Percentiles rank a stretch among this genome's conserved stretches.
Evolutionary conservation across 129 eudicot genomes (phyloP).

Genomic region (Cynara cardunculus): DNA sequence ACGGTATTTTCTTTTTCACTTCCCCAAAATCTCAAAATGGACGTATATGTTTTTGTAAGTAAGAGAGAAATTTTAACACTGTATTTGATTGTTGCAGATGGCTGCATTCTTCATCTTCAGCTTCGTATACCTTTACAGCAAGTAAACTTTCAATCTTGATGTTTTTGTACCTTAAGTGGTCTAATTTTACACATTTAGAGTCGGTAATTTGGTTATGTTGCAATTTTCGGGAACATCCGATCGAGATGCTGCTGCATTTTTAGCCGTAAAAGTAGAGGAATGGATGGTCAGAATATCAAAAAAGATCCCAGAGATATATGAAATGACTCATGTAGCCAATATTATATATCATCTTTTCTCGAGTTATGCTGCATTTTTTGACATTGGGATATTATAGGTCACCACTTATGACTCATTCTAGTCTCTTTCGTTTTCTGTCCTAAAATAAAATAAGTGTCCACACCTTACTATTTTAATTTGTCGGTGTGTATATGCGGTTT

Average conservation of each 20-base stretch:
- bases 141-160: constrained; percentile 31
- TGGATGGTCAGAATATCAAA: not conserved
- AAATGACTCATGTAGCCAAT: not conserved
- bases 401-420: not conserved
- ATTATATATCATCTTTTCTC: not conserved
- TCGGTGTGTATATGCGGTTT: too few species aligned
- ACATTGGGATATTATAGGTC: not conserved
- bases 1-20: constrained; percentile 38
- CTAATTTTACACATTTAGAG: constrained; percentile 24
- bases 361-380: not conserved
- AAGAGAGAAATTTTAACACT: not conserved
- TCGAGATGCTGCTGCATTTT: not conserved
- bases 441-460: too few species aligned
- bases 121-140: constrained; percentile 60
- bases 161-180: constrained; percentile 7
- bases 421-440: not conserved
- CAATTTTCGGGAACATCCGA: not conserved
- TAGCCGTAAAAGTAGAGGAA: constrained; percentile 9
- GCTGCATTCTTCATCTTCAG: constrained; percentile 72
- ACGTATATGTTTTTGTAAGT: not conserved
- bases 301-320: not conserved
- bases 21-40: not conserved
- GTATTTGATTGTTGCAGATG: constrained; percentile 51
- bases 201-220: constrained; percentile 8
- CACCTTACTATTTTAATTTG: not conserved